These are phyloP conservation scores for Pelargonium nanum DNA, from an alignment of 345 rosid genomes.

Conservation along the genomic window DNA sequence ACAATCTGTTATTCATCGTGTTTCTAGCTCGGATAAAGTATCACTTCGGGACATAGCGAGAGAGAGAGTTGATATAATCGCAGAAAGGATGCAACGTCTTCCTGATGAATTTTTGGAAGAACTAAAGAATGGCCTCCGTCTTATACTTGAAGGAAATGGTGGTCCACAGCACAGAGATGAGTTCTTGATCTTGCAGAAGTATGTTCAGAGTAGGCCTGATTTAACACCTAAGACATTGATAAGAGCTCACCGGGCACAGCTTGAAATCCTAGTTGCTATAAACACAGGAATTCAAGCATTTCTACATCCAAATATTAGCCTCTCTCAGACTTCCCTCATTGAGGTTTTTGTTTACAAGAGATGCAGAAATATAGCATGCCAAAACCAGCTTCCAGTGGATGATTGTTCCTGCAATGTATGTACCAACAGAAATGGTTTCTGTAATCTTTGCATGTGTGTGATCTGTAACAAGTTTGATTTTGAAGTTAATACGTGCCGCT, in stretches of 20 bases:
- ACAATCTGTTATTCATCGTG: constrained; percentile 52
- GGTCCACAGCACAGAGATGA: constrained; percentile 77
- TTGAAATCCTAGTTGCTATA: constrained; percentile 80
- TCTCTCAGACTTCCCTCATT: constrained; percentile 71
- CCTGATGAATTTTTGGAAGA: constrained; percentile 77
- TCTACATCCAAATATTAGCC: constrained; percentile 75
- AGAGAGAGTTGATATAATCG: constrained; percentile 65
- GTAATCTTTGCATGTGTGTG: constrained; percentile 96
- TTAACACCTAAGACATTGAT: constrained; percentile 66
- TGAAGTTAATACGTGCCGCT: constrained; percentile 90
- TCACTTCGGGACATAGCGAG: constrained; percentile 74
- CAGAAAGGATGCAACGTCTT: constrained; percentile 64
- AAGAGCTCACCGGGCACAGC: constrained; percentile 74
- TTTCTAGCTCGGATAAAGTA: constrained; percentile 63
- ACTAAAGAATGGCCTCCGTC: constrained; percentile 63
- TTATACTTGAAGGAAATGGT: constrained; percentile 74
- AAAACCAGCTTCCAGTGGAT: constrained; percentile 81
- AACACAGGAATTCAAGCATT: constrained; percentile 89
- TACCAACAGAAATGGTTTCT: constrained; percentile 73
- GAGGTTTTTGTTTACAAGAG: constrained; percentile 83
- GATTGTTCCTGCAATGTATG: constrained; percentile 83
- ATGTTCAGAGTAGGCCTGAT: constrained; percentile 72
- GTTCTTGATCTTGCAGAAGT: constrained; percentile 64
- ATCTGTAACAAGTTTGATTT: constrained; percentile 95
- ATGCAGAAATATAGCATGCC: constrained; percentile 91